Base-by-base conservation (phyloP, 2,329 filamentous ascomycete genomes). In the Verticillium nonalfalfae region DNA sequence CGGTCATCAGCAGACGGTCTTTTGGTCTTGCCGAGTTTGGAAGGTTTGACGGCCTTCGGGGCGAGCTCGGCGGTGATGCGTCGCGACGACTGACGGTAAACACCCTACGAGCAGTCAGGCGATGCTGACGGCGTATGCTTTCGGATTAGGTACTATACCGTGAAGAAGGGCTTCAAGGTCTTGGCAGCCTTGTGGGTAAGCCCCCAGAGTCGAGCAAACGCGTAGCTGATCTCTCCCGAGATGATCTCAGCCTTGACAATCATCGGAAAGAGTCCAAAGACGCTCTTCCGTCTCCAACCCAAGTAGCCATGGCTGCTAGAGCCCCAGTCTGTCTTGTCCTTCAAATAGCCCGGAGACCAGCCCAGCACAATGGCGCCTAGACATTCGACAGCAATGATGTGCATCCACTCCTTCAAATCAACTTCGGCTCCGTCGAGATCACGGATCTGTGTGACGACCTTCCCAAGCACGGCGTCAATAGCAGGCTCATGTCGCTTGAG, bases 401-500 rank as follows among this genome's bases (percentile, higher is more conserved):
- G 81, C 81, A 84, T 84, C 81, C 81, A 84, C 60, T 82, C 78
- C 58, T 79, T 80, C 18, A 84, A 66, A 61, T 83, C 79, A 4
- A 84, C 66, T 34, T 77, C 72, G 1, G 68, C 66, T 0, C 78
- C 79, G 0, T 73, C 56, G 1, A 81, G 66, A 0, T 62, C 61
- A 4, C 67, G 69, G 0, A 84, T 65, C 33, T 73, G 75, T 2
- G 70, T 61, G 1, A 81, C 63, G 1, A 70, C 74, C 0, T 67
- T 66, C 3, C 68, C 61, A 7, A 83, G 65, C 1, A 81, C 79
- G 0, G 63, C 63, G 34, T 82, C 77, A 6, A 83, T 69, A 0
- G 73, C 73, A 0, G 63, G 56, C 60, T 79, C 78, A 52, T 78
- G 76, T 56, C 75, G 78, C 14, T 70, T 65, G 4, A 84, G 65